Conservation (phyloP, 176 grass and related monocot species). For the Echinochloa phyllopogon region DNA sequence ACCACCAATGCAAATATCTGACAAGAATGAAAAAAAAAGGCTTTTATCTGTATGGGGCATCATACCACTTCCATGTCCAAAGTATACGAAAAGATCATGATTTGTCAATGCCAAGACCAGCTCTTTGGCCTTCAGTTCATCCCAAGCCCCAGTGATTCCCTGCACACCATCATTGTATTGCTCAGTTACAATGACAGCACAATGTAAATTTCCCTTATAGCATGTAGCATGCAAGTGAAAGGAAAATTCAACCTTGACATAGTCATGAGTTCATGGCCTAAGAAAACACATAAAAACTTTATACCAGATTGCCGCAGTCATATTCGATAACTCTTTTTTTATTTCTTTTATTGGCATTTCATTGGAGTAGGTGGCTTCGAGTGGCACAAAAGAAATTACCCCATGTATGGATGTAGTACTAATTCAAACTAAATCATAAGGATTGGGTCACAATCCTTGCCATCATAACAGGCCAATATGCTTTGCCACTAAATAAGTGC, state of each 20-base stretch:
- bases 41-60: slow-evolving; percentile 31
- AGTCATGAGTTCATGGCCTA: background rate
- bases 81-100: slow-evolving; percentile 87
- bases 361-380: background rate
- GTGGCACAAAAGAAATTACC: background rate
- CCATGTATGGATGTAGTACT: background rate
- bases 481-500: background rate
- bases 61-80: slow-evolving; percentile 97
- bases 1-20: background rate
- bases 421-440: background rate
- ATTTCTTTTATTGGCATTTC: background rate
- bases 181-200: slow-evolving; percentile 3
- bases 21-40: background rate
- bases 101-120: slow-evolving; percentile 66
- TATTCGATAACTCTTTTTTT: background rate
- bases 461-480: background rate
- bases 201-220: slow-evolving; percentile 6
- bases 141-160: slow-evolving; percentile 70
- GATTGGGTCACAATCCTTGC: background rate
- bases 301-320: background rate
- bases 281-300: slow-evolving; percentile 21
- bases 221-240: background rate
- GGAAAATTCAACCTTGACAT: background rate
- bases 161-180: slow-evolving; percentile 42
- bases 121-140: slow-evolving; percentile 58